Percentiles rank a stretch among this genome's conserved stretches.
phyloP scores from a whole-genome alignment of 345 rosid genomes.

The Camelina hispida region DNA sequence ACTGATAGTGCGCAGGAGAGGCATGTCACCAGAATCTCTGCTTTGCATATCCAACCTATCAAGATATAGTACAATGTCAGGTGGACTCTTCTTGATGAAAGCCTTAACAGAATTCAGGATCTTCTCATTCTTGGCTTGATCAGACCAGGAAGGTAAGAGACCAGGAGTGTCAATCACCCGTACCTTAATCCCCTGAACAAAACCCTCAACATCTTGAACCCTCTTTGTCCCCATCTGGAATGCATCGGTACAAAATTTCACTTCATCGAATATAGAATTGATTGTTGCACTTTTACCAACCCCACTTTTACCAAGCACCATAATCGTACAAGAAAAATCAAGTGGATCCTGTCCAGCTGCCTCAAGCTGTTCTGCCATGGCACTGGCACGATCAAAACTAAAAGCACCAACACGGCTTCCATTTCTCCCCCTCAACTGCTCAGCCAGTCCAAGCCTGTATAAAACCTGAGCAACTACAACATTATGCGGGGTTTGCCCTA shows the following conservation, averaged over 20 bases:
- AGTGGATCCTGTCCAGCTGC: slow-evolving; percentile 93
- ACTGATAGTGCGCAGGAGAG: slow-evolving; percentile 88
- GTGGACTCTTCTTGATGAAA: slow-evolving; percentile 88
- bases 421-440: slow-evolving; percentile 93
- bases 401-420: slow-evolving; percentile 99
- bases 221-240: slow-evolving; percentile 88
- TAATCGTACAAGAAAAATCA: slow-evolving; percentile 97
- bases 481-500: slow-evolving; percentile 98
- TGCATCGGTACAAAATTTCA: slow-evolving; percentile 83
- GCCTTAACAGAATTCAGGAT: slow-evolving; percentile 79
- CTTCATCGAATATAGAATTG: slow-evolving; percentile 95
- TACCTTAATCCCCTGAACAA: slow-evolving; percentile 98
- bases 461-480: slow-evolving; percentile 99
- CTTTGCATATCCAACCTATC: slow-evolving; percentile 96
- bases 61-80: slow-evolving; percentile 95
- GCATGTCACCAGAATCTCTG: slow-evolving; percentile 96
- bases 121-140: slow-evolving; percentile 92
- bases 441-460: slow-evolving; percentile 95
- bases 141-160: slow-evolving; percentile 91
- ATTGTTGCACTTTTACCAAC: slow-evolving; percentile 99
- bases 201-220: slow-evolving; percentile 96
- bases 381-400: slow-evolving; percentile 98
- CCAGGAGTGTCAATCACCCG: slow-evolving; percentile 98
- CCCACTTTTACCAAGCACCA: slow-evolving; percentile 98
- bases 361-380: slow-evolving; percentile 98